Evolutionary conservation across 2,329 filamentous ascomycete species (phyloP).

Genomic region (Saccharata proteae): DNA sequence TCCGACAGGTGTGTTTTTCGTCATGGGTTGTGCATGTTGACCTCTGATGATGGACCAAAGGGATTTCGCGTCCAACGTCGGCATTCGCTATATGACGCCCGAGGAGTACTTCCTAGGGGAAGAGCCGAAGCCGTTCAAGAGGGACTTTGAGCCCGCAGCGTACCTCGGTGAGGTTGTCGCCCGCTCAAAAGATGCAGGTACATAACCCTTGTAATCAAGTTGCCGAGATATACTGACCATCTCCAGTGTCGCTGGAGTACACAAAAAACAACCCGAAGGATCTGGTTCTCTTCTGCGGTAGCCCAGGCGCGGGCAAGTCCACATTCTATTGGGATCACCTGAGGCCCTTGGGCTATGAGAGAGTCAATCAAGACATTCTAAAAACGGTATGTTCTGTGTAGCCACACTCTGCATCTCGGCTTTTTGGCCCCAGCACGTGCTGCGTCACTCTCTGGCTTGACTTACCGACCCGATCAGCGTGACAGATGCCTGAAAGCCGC

Average conservation of each 20-base stretch:
- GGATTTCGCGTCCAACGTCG: slow-evolving; percentile 76
- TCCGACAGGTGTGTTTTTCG: slow-evolving; percentile 40
- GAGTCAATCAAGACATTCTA: slow-evolving; percentile 82
- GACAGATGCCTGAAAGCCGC: slow-evolving; percentile 61
- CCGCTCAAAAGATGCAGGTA: slow-evolving; percentile 23
- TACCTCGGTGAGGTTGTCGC: slow-evolving; percentile 31
- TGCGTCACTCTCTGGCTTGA: slow-evolving; percentile 12
- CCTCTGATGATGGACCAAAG: slow-evolving; percentile 27
- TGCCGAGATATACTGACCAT: slow-evolving; percentile 4
- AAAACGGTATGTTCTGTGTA: slow-evolving; percentile 47
- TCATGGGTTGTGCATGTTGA: slow-evolving; percentile 8
- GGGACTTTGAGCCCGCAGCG: slow-evolving; percentile 57
- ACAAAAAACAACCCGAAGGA: slow-evolving; percentile 56
- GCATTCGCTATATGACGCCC: slow-evolving; percentile 69
- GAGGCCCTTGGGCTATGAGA: slow-evolving; percentile 64
- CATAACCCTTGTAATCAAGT: slow-evolving; percentile 8
- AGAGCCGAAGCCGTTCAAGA: slow-evolving; percentile 49
- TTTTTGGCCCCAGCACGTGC: slow-evolving; percentile 14
- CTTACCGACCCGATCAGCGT: slow-evolving; percentile 31
- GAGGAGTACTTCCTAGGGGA: slow-evolving; percentile 82
- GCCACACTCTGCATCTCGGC: slow-evolving; percentile 9
- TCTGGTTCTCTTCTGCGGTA: slow-evolving; percentile 75
- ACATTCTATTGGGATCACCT: slow-evolving; percentile 76
- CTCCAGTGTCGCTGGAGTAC: slow-evolving; percentile 23
- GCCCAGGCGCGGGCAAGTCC: slow-evolving; percentile 82